Conservation (phyloP, 768 basidiomycete species). For the Kwoniella newhampshirensis region DNA sequence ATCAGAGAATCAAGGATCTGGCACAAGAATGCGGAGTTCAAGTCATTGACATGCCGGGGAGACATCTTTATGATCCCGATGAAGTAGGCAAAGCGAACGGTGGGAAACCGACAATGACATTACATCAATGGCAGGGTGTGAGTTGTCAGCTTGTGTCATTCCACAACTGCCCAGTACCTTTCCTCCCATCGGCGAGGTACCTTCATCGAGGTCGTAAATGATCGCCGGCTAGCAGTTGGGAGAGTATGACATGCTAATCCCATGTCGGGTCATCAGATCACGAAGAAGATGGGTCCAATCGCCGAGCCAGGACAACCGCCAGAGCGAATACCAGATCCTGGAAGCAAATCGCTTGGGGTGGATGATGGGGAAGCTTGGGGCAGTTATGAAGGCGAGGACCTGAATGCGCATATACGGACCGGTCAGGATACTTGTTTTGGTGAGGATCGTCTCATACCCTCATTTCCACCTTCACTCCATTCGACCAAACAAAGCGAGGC, state of each 20-base stretch:
- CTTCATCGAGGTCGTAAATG: background rate
- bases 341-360: conserved; percentile 23
- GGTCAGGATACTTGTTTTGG: conserved; percentile 45
- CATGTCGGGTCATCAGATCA: conserved; percentile 24
- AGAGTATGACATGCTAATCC: background rate
- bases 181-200: too few species aligned
- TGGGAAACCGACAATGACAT: conserved; percentile 50
- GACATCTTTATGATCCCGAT: conserved; percentile 53
- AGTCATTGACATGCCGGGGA: conserved; percentile 50
- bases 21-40: conserved; percentile 44
- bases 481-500: too few species aligned
- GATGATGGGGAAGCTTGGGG: conserved; percentile 21
- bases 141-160: conserved; percentile 16
- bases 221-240: background rate
- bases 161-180: background rate
- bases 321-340: conserved; percentile 43
- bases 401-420: conserved; percentile 41
- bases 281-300: conserved; percentile 42
- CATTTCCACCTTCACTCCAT: too few species aligned
- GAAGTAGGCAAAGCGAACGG: conserved; percentile 47
- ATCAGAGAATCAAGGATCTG: conserved; percentile 40
- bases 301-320: conserved; percentile 39
- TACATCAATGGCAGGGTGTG: conserved; percentile 50
- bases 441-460: conserved; percentile 10
- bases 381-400: conserved; percentile 21